A percentile compares a stretch with the other conserved stretches of the same genome.
Conservation (phyloP, 305 asterid species). For the Fraxinus platypoda region DNA sequence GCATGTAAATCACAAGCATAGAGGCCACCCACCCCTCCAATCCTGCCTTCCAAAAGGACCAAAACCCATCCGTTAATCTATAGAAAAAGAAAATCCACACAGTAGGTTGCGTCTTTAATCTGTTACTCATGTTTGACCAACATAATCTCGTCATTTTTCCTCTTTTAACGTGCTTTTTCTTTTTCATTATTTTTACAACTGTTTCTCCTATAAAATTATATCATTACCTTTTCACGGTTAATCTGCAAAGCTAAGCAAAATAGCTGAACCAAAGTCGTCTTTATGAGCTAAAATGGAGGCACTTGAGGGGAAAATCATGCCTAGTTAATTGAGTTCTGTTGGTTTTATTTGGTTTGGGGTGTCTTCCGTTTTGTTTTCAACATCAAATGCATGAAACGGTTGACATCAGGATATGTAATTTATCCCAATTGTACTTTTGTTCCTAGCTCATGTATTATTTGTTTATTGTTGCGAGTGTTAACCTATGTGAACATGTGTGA, state of each 20-base stretch:
- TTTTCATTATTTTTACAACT: not conserved
- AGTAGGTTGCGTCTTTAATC: not conserved
- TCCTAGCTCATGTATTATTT: not conserved
- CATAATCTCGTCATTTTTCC: not conserved
- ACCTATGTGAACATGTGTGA: not conserved
- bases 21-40: not conserved
- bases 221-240: not conserved
- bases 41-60: not conserved
- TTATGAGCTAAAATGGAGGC: not conserved
- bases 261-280: not conserved
- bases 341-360: not conserved
- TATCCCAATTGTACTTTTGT: not conserved
- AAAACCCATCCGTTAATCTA: not conserved
- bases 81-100: not conserved
- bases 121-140: not conserved
- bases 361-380: not conserved
- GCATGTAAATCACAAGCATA: not conserved
- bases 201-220: not conserved
- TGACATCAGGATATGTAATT: not conserved
- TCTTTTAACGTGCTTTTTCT: not conserved
- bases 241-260: not conserved
- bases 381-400: not conserved
- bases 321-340: not conserved
- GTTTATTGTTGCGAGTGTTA: not conserved
- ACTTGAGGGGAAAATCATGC: not conserved